phyloP scores from a whole-genome alignment of 2,329 filamentous ascomycete genomes.

The Pestalotiopsis sp. region DNA sequence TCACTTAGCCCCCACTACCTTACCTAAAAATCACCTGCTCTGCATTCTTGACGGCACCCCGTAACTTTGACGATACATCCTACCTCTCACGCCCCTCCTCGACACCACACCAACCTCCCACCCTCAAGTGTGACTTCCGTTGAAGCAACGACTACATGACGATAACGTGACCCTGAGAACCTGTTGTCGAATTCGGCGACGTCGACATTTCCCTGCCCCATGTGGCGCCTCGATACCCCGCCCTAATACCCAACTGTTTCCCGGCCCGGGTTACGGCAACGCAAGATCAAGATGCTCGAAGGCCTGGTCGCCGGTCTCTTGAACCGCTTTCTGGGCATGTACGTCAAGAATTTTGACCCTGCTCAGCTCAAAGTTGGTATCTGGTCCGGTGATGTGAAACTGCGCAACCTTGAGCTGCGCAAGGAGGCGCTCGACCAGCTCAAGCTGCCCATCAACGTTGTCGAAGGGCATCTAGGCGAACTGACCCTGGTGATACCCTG shows the following conservation, averaged over 20 bases:
- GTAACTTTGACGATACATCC: not conserved
- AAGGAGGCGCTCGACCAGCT: slow-evolving; percentile 96
- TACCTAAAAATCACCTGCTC: not conserved
- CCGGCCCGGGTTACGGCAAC: slow-evolving; percentile 75
- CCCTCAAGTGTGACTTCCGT: not conserved
- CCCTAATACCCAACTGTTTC: slow-evolving; percentile 36
- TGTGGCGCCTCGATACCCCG: slow-evolving; percentile 29
- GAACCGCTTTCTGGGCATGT: slow-evolving; percentile 99
- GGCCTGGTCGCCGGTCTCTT: slow-evolving; percentile 94
- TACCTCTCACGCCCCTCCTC: not conserved
- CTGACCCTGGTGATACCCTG: slow-evolving; percentile 94
- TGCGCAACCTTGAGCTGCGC: slow-evolving; percentile 88
- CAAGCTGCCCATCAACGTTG: slow-evolving; percentile 92
- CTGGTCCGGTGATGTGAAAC: slow-evolving; percentile 97
- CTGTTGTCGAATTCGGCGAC: not conserved
- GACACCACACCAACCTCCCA: not conserved
- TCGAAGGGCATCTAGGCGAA: slow-evolving; percentile 90
- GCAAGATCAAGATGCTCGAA: slow-evolving; percentile 81
- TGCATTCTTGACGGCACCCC: not conserved
- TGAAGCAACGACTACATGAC: slow-evolving; percentile 6
- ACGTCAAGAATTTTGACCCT: slow-evolving; percentile 99
- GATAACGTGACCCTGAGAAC: not conserved
- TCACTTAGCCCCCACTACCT: not conserved
- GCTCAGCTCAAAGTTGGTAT: slow-evolving; percentile 98
- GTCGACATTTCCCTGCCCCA: slow-evolving; percentile 22